Evolutionary conservation across 2,329 filamentous ascomycete species (phyloP).

Genomic region (Hypoxylon sp.): DNA sequence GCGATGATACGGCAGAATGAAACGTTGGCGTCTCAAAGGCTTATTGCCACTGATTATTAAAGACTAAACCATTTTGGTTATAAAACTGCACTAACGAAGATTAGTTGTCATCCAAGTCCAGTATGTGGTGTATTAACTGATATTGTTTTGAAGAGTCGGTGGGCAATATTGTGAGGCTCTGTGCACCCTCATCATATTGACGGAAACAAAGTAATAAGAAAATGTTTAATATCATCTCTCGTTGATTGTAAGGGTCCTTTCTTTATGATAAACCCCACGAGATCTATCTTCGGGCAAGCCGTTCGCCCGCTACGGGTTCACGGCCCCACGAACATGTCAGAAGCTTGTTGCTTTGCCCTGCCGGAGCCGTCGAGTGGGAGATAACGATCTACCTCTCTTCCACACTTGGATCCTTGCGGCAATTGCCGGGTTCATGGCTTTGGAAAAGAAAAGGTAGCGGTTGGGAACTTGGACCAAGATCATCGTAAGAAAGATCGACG

Average conservation of each 20-base stretch:
- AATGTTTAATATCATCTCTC: constrained; percentile 12
- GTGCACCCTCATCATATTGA: constrained; percentile 24
- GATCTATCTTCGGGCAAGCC: constrained; percentile 35
- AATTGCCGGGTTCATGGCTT: constrained; percentile 34
- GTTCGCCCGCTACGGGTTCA: constrained; percentile 33
- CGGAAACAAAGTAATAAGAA: constrained; percentile 13
- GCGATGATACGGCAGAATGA: constrained; percentile 31
- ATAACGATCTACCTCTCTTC: constrained; percentile 43
- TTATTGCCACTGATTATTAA: constrained; percentile 7
- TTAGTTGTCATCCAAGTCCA: constrained; percentile 8
- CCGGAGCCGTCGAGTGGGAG: constrained; percentile 35
- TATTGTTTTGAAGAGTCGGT: constrained; percentile 12
- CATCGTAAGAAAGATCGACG: constrained; percentile 40
- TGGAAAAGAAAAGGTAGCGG: constrained; percentile 20
- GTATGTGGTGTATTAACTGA: constrained; percentile 19
- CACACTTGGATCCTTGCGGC: constrained; percentile 34
- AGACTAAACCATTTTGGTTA: constrained; percentile 20
- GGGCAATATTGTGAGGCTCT: constrained; percentile 24
- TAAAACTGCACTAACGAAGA: constrained; percentile 19
- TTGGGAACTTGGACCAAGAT: constrained; percentile 38
- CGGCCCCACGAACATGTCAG: constrained; percentile 41
- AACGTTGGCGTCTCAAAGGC: constrained; percentile 20
- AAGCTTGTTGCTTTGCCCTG: constrained; percentile 30
- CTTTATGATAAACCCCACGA: constrained; percentile 40
- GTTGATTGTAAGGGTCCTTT: constrained; percentile 30